Conservation (phyloP, 495 filamentous ascomycete species). For the Penicillium diatomitis region DNA sequence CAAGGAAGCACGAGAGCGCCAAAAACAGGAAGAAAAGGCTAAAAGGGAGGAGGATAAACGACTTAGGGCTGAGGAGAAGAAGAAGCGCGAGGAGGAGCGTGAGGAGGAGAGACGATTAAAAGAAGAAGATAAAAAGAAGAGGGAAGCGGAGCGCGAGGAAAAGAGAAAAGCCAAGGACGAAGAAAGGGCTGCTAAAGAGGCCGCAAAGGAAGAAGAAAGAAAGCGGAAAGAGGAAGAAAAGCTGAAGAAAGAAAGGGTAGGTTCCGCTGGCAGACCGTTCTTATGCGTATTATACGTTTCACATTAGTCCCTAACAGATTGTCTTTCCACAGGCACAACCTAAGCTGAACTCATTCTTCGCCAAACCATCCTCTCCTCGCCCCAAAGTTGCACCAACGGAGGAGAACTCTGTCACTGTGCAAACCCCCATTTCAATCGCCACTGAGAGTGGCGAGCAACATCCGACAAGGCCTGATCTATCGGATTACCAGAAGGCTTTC, state of each 20-base stretch:
- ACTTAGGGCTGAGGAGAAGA: conserved; percentile 35
- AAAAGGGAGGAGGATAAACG: conserved; percentile 38
- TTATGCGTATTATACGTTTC: too few relatives aligned
- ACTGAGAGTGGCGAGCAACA: conserved; percentile 6
- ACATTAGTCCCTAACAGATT: conserved; percentile 3
- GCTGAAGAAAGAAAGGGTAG: conserved; percentile 58
- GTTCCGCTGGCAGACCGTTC: conserved; percentile 2
- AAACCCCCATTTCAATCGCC: conserved; percentile 4
- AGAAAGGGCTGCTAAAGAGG: conserved; percentile 47
- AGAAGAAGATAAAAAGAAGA: conserved; percentile 27
- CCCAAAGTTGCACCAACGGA: conserved; percentile 5
- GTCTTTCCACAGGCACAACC: conserved; percentile 40
- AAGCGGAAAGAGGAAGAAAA: conserved; percentile 53
- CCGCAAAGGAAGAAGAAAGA: conserved; percentile 47
- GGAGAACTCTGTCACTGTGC: conserved; percentile 16
- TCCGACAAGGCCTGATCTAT: conserved; percentile 18
- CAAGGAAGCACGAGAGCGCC: conserved; percentile 35
- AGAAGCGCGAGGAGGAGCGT: conserved; percentile 31
- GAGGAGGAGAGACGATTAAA: conserved; percentile 39
- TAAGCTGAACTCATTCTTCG: conserved; percentile 54
- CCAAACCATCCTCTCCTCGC: conserved; percentile 32
- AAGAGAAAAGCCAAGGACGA: conserved; percentile 55
- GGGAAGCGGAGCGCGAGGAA: conserved; percentile 29
- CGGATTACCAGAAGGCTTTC: conserved; percentile 65
- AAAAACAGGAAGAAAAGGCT: conserved; percentile 36